Conservation (phyloP, 805 yeast genomes). For the Lipomyces starkeyi region DNA sequence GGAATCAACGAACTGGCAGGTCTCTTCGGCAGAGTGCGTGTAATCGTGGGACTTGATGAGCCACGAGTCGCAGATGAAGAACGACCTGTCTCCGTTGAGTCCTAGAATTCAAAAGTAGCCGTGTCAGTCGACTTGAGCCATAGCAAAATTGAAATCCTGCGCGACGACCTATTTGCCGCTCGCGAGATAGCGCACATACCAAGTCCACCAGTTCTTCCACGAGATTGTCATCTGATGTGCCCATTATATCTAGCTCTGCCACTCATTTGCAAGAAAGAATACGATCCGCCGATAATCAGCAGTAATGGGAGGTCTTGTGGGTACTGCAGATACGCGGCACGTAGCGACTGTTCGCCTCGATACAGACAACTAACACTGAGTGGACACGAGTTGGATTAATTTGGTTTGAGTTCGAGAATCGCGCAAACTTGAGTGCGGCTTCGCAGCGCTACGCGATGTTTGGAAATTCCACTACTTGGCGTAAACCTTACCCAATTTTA, state of each 20-base stretch:
- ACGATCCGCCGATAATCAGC: background rate
- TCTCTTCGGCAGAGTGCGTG: background rate
- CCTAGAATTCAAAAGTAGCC: background rate
- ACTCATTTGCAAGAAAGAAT: background rate
- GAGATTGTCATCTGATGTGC: background rate
- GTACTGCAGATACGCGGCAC: background rate
- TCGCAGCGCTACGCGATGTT: background rate
- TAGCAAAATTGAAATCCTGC: background rate
- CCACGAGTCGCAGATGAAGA: too few relatives aligned
- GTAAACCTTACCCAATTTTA: too few relatives aligned
- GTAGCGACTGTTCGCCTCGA: background rate
- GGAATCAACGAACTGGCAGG: slow-evolving; percentile 2
- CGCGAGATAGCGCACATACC: background rate
- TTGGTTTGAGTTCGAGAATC: background rate
- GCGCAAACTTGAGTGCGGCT: background rate
- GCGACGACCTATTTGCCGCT: background rate
- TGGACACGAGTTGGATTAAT: background rate
- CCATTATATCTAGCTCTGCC: slow-evolving; percentile 5
- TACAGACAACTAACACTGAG: too few relatives aligned
- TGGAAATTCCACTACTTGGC: background rate
- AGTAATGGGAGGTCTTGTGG: background rate
- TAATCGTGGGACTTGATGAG: slow-evolving; percentile 3
- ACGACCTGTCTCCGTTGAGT: background rate
- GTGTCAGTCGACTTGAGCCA: background rate
- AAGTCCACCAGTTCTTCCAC: slow-evolving; percentile 6